Conservation (phyloP, 2,329 filamentous ascomycete genomes). For the Ophiocordyceps australis region DNA sequence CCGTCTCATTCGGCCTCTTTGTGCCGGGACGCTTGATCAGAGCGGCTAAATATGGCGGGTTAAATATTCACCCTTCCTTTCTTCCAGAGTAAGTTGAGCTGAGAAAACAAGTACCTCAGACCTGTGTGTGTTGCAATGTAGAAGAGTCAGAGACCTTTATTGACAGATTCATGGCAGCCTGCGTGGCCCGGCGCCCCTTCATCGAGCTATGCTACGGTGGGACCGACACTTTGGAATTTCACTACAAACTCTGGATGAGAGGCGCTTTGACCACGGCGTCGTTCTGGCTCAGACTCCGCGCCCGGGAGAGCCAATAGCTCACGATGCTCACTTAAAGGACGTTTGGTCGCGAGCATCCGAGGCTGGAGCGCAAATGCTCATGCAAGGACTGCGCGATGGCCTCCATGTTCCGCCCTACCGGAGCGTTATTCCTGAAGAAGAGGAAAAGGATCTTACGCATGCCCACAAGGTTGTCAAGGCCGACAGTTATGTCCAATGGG, state of each 20-base stretch:
- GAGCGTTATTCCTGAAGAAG: conserved; percentile 10
- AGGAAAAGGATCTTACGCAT: conserved; percentile 14
- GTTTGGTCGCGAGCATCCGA: conserved; percentile 33
- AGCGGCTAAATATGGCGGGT: conserved; percentile 58
- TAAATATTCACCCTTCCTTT: conserved; percentile 88
- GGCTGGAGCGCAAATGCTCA: conserved; percentile 52
- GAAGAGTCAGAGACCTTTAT: too few species aligned
- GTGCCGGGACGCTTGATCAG: conserved; percentile 61
- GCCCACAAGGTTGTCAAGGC: conserved; percentile 57
- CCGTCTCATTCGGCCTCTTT: conserved; percentile 87
- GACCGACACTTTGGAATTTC: conserved; percentile 52
- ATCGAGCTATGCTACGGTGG: conserved; percentile 57
- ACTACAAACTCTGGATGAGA: conserved; percentile 68
- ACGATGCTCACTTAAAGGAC: conserved; percentile 21
- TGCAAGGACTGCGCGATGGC: conserved; percentile 41
- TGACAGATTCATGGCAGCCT: too few species aligned
- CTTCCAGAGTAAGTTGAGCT: conserved; percentile 52
- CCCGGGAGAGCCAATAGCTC: conserved; percentile 34
- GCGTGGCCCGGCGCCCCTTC: conserved; percentile 70
- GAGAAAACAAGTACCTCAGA: too few species aligned
- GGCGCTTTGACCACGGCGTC: conserved; percentile 59
- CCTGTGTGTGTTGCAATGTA: too few species aligned
- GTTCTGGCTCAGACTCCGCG: conserved; percentile 52
- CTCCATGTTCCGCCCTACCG: conserved; percentile 46
- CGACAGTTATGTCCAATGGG: conserved; percentile 46